A percentile compares a stretch with the other conserved stretches of the same genome.
Evolutionary conservation across 2,329 filamentous ascomycete genomes (phyloP).

Genomic region (Tolypocladium ophioglossoides): DNA sequence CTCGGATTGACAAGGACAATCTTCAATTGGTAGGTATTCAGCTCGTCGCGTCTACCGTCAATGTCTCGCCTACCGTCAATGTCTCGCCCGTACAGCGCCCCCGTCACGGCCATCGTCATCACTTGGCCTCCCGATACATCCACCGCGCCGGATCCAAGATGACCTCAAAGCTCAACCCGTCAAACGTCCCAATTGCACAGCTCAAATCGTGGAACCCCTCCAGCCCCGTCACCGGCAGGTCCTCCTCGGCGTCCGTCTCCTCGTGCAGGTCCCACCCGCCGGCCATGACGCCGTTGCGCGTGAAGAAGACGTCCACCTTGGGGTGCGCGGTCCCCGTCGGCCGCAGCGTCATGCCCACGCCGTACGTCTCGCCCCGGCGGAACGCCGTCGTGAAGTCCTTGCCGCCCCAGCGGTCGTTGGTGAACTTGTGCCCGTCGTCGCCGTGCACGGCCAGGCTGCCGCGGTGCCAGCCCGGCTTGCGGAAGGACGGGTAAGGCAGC

Average conservation of each 20-base stretch:
- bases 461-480: conserved; percentile 73
- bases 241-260: conserved; percentile 54
- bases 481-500: conserved; percentile 66
- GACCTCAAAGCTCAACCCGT: conserved; percentile 57
- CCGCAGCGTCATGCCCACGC: conserved; percentile 58
- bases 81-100: background rate
- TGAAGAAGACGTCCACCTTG: conserved; percentile 50
- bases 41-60: no score
- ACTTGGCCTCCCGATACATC: conserved; percentile 30
- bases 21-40: no score
- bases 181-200: conserved; percentile 61
- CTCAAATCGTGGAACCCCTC: conserved; percentile 63
- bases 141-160: conserved; percentile 50
- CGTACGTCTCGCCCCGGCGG: conserved; percentile 53
- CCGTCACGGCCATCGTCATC: background rate
- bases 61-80: background rate
- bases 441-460: conserved; percentile 67
- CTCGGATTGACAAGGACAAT: no score
- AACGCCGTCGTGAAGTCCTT: conserved; percentile 57
- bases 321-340: conserved; percentile 17
- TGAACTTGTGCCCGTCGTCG: conserved; percentile 66
- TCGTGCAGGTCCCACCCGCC: conserved; percentile 66
- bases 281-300: conserved; percentile 48
- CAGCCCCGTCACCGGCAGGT: conserved; percentile 53
- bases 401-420: conserved; percentile 67